These are phyloP conservation scores for Picea glauca DNA, from an alignment of 75 land plant genomes.

Conservation along the genomic window DNA sequence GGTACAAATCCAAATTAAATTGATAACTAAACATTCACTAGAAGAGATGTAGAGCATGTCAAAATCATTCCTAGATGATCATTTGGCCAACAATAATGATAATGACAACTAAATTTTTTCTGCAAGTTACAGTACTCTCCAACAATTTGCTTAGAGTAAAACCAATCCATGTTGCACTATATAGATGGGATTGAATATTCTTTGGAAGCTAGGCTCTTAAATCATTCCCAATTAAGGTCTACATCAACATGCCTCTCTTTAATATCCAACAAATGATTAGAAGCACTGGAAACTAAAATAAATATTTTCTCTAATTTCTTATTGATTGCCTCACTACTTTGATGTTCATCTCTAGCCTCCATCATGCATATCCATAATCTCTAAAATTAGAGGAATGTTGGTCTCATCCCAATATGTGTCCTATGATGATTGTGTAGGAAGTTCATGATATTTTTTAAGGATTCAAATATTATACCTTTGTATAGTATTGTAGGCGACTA, in stretches of 20 bases:
- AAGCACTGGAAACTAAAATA: background rate
- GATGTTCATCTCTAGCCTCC: too few relatives aligned
- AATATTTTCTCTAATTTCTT: slow-evolving; percentile 8
- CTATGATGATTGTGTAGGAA: too few relatives aligned
- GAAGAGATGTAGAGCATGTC: slow-evolving; percentile 26
- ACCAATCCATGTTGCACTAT: background rate
- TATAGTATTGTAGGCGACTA: too few relatives aligned
- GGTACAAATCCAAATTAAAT: background rate
- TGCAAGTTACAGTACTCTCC: background rate
- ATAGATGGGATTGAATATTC: background rate
- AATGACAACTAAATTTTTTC: background rate
- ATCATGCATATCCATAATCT: too few relatives aligned
- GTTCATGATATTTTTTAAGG: too few relatives aligned
- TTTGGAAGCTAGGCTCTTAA: background rate
- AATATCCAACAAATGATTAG: background rate
- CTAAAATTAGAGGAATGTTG: too few relatives aligned
- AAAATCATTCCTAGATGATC: background rate
- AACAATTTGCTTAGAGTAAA: background rate
- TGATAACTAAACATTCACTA: slow-evolving; percentile 41
- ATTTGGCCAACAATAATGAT: background rate
- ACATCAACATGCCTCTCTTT: background rate
- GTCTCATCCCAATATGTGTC: too few relatives aligned
- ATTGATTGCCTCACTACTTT: background rate
- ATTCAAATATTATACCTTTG: too few relatives aligned
- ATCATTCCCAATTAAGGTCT: background rate